phyloP scores from a whole-genome alignment of 1,284 basidiomycete species.

The Tilletia caries region DNA sequence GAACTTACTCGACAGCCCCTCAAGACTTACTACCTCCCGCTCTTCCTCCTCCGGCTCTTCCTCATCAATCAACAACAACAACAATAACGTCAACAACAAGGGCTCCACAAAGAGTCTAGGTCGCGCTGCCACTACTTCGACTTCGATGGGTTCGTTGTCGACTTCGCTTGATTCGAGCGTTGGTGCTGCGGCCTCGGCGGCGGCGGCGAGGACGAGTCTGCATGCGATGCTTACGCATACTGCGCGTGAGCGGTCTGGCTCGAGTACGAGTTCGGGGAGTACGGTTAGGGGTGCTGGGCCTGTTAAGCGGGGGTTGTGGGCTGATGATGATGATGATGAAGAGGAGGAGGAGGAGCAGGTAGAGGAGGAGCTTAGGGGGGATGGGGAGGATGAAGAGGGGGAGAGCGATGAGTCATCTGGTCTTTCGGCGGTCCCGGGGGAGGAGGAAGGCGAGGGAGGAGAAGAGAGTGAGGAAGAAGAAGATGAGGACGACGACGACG shows the following conservation, averaged over 20 bases:
- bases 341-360: background rate
- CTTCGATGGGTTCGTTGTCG: background rate
- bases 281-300: background rate
- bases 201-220: background rate
- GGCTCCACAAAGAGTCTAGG: background rate
- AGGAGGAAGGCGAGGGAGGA: background rate
- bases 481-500: background rate
- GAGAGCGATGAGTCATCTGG: background rate
- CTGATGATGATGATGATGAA: background rate
- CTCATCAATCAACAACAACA: too few relatives aligned
- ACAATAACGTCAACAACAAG: background rate
- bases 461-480: background rate
- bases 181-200: background rate
- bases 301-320: background rate
- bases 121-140: background rate
- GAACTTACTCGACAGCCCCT: background rate
- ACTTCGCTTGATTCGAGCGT: background rate
- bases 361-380: background rate
- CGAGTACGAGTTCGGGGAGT: slow-evolving; percentile 5
- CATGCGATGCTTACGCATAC: slow-evolving; percentile 8
- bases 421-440: background rate
- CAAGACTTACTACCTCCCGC: background rate
- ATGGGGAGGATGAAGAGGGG: background rate
- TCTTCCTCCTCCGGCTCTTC: background rate
- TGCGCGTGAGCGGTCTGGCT: background rate